Evolutionary conservation across 805 yeast genomes (phyloP).

Genomic region (Yarrowia alimentaria): DNA sequence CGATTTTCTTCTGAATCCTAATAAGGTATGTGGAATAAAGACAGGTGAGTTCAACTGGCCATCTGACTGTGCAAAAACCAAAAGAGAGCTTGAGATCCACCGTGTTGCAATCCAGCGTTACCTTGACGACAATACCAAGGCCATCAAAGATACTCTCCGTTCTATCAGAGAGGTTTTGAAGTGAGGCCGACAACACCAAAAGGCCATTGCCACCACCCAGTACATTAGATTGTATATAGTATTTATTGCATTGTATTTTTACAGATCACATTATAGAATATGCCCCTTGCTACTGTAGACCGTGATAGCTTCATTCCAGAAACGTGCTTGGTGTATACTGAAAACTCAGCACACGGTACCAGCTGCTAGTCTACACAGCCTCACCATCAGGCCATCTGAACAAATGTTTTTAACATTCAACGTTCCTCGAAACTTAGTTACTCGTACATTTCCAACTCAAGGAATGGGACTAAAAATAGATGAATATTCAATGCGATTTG

Average conservation of each 20-base stretch:
- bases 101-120: constrained; percentile 3
- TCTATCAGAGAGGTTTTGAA: constrained; percentile 20
- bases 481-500: background rate
- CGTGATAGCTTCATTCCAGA: too few species aligned
- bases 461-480: background rate
- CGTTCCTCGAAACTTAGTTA: too few species aligned
- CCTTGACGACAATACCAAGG: constrained; percentile 18
- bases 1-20: constrained; percentile 61
- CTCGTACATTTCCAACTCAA: background rate
- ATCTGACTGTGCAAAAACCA: constrained; percentile 8
- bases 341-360: too few species aligned
- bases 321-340: too few species aligned
- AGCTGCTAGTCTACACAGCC: too few species aligned
- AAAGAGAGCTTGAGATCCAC: constrained; percentile 7
- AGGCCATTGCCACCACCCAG: constrained; percentile 7
- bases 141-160: constrained; percentile 12
- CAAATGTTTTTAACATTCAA: too few species aligned
- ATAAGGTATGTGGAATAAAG: constrained; percentile 27
- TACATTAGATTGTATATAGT: constrained; percentile 27
- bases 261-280: too few species aligned
- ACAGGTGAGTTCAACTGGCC: constrained; percentile 13
- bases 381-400: too few species aligned
- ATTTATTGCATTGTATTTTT: constrained; percentile 24
- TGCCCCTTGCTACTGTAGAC: too few species aligned
- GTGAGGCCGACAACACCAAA: background rate